These are phyloP conservation scores for Penicillium subrubescens DNA, from an alignment of 495 filamentous ascomycete genomes.

Conservation along the genomic window DNA sequence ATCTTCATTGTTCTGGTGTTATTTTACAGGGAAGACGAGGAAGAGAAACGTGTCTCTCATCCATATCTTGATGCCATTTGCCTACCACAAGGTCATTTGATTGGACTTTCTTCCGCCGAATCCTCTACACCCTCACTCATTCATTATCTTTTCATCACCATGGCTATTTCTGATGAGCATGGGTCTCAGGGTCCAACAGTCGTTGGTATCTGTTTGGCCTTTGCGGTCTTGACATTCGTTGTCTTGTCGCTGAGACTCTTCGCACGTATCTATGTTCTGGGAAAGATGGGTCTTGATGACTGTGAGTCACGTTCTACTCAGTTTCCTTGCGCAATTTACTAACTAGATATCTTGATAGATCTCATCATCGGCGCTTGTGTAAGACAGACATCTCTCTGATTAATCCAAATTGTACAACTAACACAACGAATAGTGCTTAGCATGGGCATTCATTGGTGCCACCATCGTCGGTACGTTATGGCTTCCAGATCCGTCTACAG, in stretches of 20 bases:
- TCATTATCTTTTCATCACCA: conserved; percentile 4
- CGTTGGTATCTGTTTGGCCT: conserved; percentile 35
- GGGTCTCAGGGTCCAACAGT: conserved; percentile 37
- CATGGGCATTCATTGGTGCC: conserved; percentile 42
- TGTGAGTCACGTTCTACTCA: conserved; percentile 27
- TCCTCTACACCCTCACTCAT: conserved; percentile 9
- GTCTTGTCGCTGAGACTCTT: conserved; percentile 41
- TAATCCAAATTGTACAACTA: conserved; percentile 1
- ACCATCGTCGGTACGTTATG: conserved; percentile 35
- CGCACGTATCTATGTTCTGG: conserved; percentile 37
- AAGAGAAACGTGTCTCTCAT: not conserved
- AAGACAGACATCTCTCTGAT: conserved; percentile 12
- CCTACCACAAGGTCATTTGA: not conserved
- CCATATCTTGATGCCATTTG: conserved; percentile 1
- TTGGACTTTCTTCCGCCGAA: not conserved
- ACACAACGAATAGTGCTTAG: conserved; percentile 27
- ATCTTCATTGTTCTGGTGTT: not conserved
- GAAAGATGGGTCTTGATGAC: conserved; percentile 39
- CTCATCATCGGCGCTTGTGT: conserved; percentile 41
- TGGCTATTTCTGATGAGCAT: conserved; percentile 22
- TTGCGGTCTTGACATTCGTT: conserved; percentile 37
- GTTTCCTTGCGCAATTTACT: not conserved
- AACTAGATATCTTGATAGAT: conserved; percentile 20
- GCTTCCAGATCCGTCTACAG: not conserved
- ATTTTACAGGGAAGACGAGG: not conserved